Evolutionary conservation across 2,329 filamentous ascomycete genomes (phyloP), one percentile per base, ranked within the genome.

Genomic region (Botrytis deweyae): DNA sequence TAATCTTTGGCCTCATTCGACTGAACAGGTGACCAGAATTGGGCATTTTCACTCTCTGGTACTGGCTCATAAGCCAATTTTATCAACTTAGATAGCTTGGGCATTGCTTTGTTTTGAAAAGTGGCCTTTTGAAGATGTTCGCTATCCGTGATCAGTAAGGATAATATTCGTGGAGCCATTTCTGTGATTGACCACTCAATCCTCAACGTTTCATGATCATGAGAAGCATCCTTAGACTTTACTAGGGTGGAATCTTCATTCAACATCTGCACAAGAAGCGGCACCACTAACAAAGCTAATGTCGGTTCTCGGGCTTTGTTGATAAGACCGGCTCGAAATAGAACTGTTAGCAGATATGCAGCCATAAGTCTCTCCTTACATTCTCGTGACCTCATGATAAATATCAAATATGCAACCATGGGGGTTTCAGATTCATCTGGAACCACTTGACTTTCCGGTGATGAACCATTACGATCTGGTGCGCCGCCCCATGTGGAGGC

Each of bases 81-180:
- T 36, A 93, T 82, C 74, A 92, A 85, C 72, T 88, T 86, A 22
- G 90, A 88, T 25, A 93, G 84, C 71, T 87, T 86, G 71, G 88
- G 88, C 71, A 93, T 86, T 18, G 88, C 88, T 72, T 85, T 86
- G 64, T 89, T 88, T 75, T 98, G 93, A 62, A 91, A 91, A 0
- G 94, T 94, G 55, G 93, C 91, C 78, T 91, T 92, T 82, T 98
- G 95, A 71, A 98, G 86, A 74, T 89, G 87, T 75, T 92, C 89
- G 80, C 91, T 94, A 79, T 96, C 93, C 40, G 90, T 89, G 29
- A 97, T 90, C 58, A 98, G 86, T 64, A 91, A 89, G 25, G 94
- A 93, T 72, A 98, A 85, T 18, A 97, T 88, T 1, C 89, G 87
- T 12, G 95, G 93, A 2, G 92, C 90, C 75, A 89, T 89, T 81